Base-by-base conservation (phyloP, 495 filamentous ascomycete genomes). In the Annulohypoxylon moriforme region DNA sequence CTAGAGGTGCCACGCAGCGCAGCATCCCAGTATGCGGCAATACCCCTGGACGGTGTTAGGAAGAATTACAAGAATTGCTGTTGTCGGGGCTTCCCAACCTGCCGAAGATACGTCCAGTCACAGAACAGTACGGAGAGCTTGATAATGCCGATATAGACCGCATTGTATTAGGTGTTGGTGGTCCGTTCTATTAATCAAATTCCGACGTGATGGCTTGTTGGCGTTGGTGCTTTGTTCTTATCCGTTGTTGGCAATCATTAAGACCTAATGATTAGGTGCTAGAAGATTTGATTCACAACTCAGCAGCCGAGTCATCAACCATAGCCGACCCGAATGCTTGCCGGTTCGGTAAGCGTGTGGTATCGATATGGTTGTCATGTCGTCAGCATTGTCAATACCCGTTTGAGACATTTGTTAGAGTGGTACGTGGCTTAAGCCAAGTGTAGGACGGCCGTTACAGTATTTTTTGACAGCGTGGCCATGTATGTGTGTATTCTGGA, bases 101-200 rank as follows among this genome's bases (percentile, higher is more conserved):
- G 60, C 31, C 60, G 14, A 64, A 68, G 50, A 56, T 14, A 68
- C 60, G 69, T 27, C 69, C 55, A 73, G 70, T 65, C 60, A 68
- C 60, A 50, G 22, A 36, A 60, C 24, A 64, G 18, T 52, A 64
- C 29, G 38, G 27, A 24, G 1, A 42, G 36, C 24, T 34, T 52
- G 47, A 38, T 59, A 59, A 42, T 34, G 36, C 67, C 53, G 40
- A 67, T 2, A 36, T 61, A 27, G 22, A 20, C 47, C 38, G 40
- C 57, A 27, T 9, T 46, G 6, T 4, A 4, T 25, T 55, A 11
- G 31, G 50, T 66, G 53, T 57, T 55, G 14, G 46, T 27, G 27
- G 50, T 38, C 42, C 13, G 44, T 18, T 40, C n/a, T 27, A 29
- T 22, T 46, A 53, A 64, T 64, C n/a, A 60, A 67, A 67, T 22